Evolutionary conservation across 2,329 filamentous ascomycete species (phyloP), one percentile per base, ranked within the genome.

Genomic region (Fusarium cyanostomum): DNA sequence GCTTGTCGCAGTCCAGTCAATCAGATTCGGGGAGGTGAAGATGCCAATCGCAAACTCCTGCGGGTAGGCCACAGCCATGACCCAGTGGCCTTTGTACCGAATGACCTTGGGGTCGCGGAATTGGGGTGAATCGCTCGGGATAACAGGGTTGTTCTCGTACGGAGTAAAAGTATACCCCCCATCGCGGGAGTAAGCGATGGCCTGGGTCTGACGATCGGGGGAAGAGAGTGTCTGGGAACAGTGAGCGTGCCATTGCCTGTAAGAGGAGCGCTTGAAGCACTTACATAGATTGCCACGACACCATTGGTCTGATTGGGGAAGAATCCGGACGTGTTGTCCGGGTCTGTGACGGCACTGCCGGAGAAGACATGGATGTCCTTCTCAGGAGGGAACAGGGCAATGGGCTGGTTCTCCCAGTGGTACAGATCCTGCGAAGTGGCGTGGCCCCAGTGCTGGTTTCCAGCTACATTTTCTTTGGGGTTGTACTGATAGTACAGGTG

Each of bases 31-130:
- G 2, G 85, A 88, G 2, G 85, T 87, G 72, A 81, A 89, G 62
- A 90, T 80, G n/a, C 84, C 85, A 39, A 90, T 78, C 9, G 78
- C 75, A 60, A 84, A 87, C 33, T 87, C 85, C 7, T 67, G 60
- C 0, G 74, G 50, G 53, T 84, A 87, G 0, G 86, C 78, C 3
- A 88, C 64, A 0, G 82, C 79, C 80, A 86, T 84, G 34, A 86
- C 82, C 87, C 87, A 89, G 15, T 79, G 74, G 37, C 81, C 70
- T 2, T 80, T 74, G 60, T 88, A 83, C 78, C 85, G 85, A 39
- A 87, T 78, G 2, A 90, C 86, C 67, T 89, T 87, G 2, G 88
- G 87, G 62, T 90, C 88, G 21, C 88, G 84, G 76, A 90, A 90
- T 61, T 87, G 81, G 7, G 73, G 78, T 15, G 82, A 80, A 55